Percentiles rank a stretch among this genome's conserved stretches.
Evolutionary conservation across 306 rosid species (phyloP).

Genomic region (Sicyos baderoa): DNA sequence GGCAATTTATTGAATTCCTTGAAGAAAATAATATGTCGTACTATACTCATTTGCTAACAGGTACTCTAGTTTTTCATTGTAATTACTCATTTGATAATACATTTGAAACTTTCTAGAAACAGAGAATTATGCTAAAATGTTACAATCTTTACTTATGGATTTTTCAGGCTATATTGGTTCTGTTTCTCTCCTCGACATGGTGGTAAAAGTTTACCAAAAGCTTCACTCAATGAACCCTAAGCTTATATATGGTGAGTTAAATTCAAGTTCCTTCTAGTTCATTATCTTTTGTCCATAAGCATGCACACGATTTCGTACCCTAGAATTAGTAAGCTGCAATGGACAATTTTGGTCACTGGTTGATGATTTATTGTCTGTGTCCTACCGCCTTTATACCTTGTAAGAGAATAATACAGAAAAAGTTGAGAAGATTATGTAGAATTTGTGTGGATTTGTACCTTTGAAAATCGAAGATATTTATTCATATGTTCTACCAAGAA

Average conservation of each 20-base stretch:
- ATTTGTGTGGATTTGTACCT: background rate
- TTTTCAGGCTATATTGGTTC: constrained; percentile 73
- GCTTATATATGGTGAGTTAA: constrained; percentile 50
- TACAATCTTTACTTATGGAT: background rate
- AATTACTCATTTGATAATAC: background rate
- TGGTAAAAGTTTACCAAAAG: constrained; percentile 60
- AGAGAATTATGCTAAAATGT: constrained; percentile 10
- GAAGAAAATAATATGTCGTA: constrained; percentile 54
- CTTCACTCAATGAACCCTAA: constrained; percentile 63
- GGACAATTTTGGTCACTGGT: background rate
- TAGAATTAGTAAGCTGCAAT: background rate
- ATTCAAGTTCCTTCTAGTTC: background rate
- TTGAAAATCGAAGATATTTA: background rate
- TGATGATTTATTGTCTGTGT: background rate
- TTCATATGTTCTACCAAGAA: too few relatives aligned
- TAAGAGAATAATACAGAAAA: too few relatives aligned
- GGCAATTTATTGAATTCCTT: constrained; percentile 70
- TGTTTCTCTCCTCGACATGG: constrained; percentile 56
- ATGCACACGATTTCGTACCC: background rate
- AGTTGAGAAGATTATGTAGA: too few relatives aligned
- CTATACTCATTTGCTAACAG: constrained; percentile 83
- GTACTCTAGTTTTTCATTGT: constrained; percentile 22
- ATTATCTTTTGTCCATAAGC: background rate
- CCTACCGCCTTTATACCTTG: background rate
- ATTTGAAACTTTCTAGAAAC: too few relatives aligned